Percentiles rank a stretch among this genome's conserved stretches.
Conservation (phyloP, 202 grass and related monocot species). For the Thinopyrum obtusiflorum region DNA sequence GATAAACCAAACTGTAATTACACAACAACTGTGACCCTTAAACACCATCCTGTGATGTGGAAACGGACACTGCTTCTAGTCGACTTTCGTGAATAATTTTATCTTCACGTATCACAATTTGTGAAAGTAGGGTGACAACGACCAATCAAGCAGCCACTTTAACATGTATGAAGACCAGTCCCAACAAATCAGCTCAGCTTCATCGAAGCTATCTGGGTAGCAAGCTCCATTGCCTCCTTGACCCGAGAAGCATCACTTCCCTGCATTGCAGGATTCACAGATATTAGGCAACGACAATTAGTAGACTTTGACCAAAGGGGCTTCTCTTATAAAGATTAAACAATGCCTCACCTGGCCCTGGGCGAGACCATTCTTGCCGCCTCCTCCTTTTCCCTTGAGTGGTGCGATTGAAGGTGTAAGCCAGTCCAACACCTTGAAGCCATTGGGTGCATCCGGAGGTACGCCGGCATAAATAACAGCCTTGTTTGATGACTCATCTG, state of each 20-base stretch:
- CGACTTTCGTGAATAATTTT: no score
- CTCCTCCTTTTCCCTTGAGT: constrained; percentile 85
- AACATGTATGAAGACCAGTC: neutral
- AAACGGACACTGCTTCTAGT: no score
- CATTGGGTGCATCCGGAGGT: constrained; percentile 42
- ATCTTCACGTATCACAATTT: no score
- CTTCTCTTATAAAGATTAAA: neutral
- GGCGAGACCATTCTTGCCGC: constrained; percentile 90
- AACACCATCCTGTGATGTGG: no score
- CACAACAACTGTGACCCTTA: no score
- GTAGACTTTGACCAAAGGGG: neutral
- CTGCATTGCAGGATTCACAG: constrained; percentile 43
- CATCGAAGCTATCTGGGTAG: constrained; percentile 72
- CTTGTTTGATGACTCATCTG: constrained; percentile 75
- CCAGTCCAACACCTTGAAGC: constrained; percentile 86
- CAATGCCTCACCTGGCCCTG: constrained; percentile 74
- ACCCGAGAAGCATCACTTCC: constrained; percentile 76
- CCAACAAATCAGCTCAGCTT: constrained; percentile 59
- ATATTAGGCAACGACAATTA: neutral
- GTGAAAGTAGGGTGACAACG: neutral
- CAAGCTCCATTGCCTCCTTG: constrained; percentile 80
- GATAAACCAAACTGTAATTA: no score
- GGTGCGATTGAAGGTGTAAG: constrained; percentile 66
- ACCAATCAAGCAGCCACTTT: neutral
- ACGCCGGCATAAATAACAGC: constrained; percentile 82